phyloP scores from a whole-genome alignment of 345 rosid genomes.

The Firmiana major region DNA sequence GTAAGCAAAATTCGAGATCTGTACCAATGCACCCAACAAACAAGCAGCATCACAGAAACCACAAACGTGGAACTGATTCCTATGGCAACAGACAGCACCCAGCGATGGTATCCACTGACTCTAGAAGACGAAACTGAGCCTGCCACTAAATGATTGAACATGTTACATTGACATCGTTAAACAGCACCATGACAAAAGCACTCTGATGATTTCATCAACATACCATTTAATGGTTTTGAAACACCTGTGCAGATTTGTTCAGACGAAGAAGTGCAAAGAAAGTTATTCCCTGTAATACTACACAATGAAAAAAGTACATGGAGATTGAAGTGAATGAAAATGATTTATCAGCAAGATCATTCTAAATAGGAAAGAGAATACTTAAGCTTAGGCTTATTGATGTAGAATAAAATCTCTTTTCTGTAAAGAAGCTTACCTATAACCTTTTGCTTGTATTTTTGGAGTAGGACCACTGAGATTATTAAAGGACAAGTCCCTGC shows the following conservation, averaged over 20 bases:
- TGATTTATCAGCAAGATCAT: not conserved
- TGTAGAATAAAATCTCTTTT: not conserved
- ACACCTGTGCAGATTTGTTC: slow-evolving; percentile 47
- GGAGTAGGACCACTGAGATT: slow-evolving; percentile 94
- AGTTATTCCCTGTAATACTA: slow-evolving; percentile 69
- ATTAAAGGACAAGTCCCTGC: slow-evolving; percentile 88
- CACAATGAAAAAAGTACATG: not conserved
- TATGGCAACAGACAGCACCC: slow-evolving; percentile 65
- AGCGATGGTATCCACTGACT: slow-evolving; percentile 34
- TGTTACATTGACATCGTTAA: slow-evolving; percentile 6
- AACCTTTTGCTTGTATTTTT: slow-evolving; percentile 73
- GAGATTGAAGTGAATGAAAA: slow-evolving; percentile 11
- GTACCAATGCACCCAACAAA: slow-evolving; percentile 80
- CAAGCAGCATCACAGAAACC: slow-evolving; percentile 56
- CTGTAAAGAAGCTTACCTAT: slow-evolving; percentile 46
- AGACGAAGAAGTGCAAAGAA: slow-evolving; percentile 61
- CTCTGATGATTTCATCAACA: slow-evolving; percentile 3
- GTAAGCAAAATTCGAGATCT: slow-evolving; percentile 53
- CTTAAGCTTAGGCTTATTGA: not conserved
- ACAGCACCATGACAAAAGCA: not conserved
- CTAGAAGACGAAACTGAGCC: slow-evolving; percentile 41
- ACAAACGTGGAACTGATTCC: slow-evolving; percentile 67
- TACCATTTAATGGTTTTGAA: slow-evolving; percentile 62
- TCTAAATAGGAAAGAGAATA: not conserved
- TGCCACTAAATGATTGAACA: slow-evolving; percentile 25